Base-by-base conservation (phyloP, 164 flowering plant species). In the Cinnamomum chago region DNA sequence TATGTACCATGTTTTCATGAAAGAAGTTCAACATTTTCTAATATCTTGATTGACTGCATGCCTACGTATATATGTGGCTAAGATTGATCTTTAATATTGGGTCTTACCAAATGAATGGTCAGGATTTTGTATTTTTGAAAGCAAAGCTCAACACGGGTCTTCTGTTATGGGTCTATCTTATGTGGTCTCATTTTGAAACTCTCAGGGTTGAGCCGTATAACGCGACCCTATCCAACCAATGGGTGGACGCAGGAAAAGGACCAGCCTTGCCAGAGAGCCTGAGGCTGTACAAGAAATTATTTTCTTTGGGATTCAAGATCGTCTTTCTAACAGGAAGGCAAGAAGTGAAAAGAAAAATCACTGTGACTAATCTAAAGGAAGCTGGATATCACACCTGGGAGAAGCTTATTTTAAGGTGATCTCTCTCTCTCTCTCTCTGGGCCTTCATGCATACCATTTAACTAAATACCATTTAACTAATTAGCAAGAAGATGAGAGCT, bases 221-320 rank as follows among this genome's bases (percentile, higher is more conserved):
- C 66, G 15, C 23, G 0, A 83, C 86, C 13, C 2, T 17, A 18
- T 82, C 76, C 75, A 50, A 79, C 3, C 73, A 74, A 65, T 86
- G 90, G 88, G 84, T 82, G 2, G 11, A 23, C 0, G 33, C 74
- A 20, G 88, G 84, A 11, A 68, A n/a, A 40, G 83, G 85, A 3
- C 88, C 88, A 28, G 78, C 90, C 22, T 22, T 88, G 67, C 87
- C 88, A 10, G 86, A 77, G 62, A 76, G 58, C 33, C 82, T 76
- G 23, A 58, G 58, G 23, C 82, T 89, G 17, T 86, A 88, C 84
- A 77, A 79, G n/a, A 80, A 71, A 14, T 28, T 89, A 10, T 2
- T 83, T 47, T 17, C 72, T 30, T 68, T 89, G 2, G 88, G 87
- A 12, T 25, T 84, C 22, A 85, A 85, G 84, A 13, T 76, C 62